Evolutionary conservation across 2,329 filamentous ascomycete species (phyloP).

Genomic region (Pseudopyrenochaeta lycopersici): DNA sequence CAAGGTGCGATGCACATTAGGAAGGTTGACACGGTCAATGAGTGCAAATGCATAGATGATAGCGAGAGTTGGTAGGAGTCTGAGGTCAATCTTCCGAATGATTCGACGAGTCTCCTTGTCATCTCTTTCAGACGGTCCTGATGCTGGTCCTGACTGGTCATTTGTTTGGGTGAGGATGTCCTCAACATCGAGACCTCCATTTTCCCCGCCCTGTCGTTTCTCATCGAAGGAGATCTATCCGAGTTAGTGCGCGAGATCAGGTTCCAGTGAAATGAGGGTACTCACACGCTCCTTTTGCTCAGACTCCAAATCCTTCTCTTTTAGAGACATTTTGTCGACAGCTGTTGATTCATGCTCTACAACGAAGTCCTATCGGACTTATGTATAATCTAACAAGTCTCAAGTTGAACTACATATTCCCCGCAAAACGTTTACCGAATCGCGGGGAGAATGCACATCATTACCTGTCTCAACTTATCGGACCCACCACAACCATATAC

Average conservation of each 20-base stretch:
- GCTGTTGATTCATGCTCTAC: not conserved
- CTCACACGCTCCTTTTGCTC: conserved; percentile 8
- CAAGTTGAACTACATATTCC: not conserved
- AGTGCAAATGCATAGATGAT: conserved; percentile 35
- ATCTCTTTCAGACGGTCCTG: conserved; percentile 5
- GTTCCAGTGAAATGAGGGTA: not conserved
- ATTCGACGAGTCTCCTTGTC: conserved; percentile 39
- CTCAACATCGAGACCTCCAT: conserved; percentile 8
- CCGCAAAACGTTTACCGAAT: conserved; percentile 9
- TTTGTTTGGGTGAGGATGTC: not conserved
- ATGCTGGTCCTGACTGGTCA: conserved; percentile 5
- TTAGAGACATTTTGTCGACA: conserved; percentile 1
- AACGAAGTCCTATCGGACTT: too few relatives aligned
- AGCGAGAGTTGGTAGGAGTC: conserved; percentile 45
- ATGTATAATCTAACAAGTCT: not conserved
- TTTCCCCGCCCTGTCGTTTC: conserved; percentile 2
- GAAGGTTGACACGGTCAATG: conserved; percentile 27
- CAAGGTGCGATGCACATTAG: conserved; percentile 6
- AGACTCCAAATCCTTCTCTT: conserved; percentile 10
- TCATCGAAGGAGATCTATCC: conserved; percentile 6
- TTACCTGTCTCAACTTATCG: not conserved
- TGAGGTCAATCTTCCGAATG: conserved; percentile 46
- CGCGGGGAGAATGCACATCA: conserved; percentile 10
- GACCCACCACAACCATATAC: too few relatives aligned
- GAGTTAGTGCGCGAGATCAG: not conserved